Percentiles rank a stretch among this genome's conserved stretches.
Evolutionary conservation across 176 grass and related monocot genomes (phyloP).

Genomic region (Urochloa ruziziensis): DNA sequence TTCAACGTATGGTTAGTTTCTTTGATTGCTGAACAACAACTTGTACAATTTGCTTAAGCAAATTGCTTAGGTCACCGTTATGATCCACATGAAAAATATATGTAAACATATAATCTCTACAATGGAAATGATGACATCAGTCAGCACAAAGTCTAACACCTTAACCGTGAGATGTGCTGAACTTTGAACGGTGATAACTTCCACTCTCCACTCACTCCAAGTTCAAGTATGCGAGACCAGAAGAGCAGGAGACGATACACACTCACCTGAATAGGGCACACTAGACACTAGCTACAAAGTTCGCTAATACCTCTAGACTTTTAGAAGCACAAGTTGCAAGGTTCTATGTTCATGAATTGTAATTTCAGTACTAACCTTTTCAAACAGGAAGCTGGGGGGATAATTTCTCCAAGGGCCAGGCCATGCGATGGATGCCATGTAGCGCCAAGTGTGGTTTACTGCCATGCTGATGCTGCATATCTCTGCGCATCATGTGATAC

Average conservation of each 20-base stretch:
- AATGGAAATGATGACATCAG: too few relatives aligned
- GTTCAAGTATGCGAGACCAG: not conserved
- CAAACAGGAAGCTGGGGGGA: not conserved
- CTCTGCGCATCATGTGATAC: conserved; percentile 40
- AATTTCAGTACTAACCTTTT: conserved; percentile 20
- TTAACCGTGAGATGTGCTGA: not conserved
- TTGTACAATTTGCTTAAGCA: too few relatives aligned
- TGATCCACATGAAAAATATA: too few relatives aligned
- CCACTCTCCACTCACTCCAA: too few relatives aligned
- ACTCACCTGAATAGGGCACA: too few relatives aligned
- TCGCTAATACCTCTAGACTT: not conserved
- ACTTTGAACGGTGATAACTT: not conserved
- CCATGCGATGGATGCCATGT: conserved; percentile 33
- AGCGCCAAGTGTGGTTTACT: conserved; percentile 36
- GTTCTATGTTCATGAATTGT: conserved; percentile 5
- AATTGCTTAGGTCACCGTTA: too few relatives aligned
- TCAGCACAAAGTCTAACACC: not conserved
- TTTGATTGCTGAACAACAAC: too few relatives aligned
- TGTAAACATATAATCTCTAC: too few relatives aligned
- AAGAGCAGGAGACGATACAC: not conserved
- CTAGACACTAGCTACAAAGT: not conserved
- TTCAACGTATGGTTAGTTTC: too few relatives aligned
- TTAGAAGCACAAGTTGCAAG: conserved; percentile 3
- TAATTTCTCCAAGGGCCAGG: not conserved
- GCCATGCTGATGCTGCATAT: conserved; percentile 37